Conservation (phyloP, 805 yeast species). For the Candida germanica region DNA sequence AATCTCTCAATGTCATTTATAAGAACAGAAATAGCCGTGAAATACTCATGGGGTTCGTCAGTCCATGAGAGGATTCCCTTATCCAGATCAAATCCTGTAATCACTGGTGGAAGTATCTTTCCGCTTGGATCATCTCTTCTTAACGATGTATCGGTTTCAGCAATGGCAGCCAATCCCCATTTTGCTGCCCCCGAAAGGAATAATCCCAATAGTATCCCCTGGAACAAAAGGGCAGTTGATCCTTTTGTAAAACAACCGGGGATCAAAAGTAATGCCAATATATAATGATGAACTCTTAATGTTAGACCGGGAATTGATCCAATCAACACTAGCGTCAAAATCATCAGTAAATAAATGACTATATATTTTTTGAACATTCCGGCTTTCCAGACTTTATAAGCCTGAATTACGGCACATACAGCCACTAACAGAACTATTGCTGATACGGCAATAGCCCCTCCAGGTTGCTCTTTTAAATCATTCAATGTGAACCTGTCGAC, state of each 20-base stretch:
- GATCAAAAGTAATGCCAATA: constrained; percentile 69
- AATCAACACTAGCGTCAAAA: constrained; percentile 43
- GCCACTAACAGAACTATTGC: constrained; percentile 47
- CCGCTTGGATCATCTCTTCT: constrained; percentile 74
- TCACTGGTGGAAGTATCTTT: constrained; percentile 47
- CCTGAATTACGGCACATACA: constrained; percentile 65
- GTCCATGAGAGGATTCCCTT: constrained; percentile 40
- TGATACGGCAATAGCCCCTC: constrained; percentile 64
- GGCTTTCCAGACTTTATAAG: constrained; percentile 73
- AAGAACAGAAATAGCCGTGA: constrained; percentile 49
- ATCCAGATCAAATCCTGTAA: constrained; percentile 29
- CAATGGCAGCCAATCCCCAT: constrained; percentile 92
- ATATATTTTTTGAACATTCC: constrained; percentile 65
- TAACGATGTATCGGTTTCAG: constrained; percentile 68
- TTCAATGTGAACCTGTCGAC: constrained; percentile 74
- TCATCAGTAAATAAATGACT: constrained; percentile 46
- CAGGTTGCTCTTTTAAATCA: constrained; percentile 74
- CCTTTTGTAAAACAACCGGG: constrained; percentile 86
- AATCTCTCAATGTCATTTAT: constrained; percentile 78
- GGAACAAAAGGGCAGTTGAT: constrained; percentile 65
- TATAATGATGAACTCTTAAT: constrained; percentile 74
- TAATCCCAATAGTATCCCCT: constrained; percentile 81
- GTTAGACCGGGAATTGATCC: constrained; percentile 62
- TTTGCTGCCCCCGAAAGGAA: constrained; percentile 80
- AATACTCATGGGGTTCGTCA: constrained; percentile 3